Percentiles rank a stretch among this genome's conserved stretches.
These are phyloP conservation scores for Tolypocladium ovalisporum DNA, from an alignment of 2,329 filamentous ascomycete genomes.

Conservation along the genomic window DNA sequence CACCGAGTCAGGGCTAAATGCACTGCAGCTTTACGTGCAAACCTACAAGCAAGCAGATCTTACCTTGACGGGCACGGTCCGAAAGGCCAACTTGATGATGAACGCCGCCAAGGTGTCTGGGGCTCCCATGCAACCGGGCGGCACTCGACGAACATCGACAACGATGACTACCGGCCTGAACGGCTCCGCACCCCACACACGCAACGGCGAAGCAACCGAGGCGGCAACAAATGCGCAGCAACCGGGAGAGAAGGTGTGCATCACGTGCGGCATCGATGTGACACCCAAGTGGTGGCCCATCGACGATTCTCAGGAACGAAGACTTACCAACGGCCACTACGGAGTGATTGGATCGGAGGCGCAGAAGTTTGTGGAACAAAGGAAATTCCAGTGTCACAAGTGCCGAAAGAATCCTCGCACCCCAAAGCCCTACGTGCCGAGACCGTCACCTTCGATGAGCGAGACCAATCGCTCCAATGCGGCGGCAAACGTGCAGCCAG, in stretches of 20 bases:
- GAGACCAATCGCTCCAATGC: conserved; percentile 10
- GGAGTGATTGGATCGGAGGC: conserved; percentile 43
- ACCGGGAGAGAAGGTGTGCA: conserved; percentile 44
- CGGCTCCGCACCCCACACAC: conserved; percentile 8
- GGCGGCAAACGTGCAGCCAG: conserved; percentile 8
- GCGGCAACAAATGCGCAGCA: conserved; percentile 18
- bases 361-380: conserved; percentile 47
- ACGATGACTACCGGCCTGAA: conserved; percentile 23
- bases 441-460: conserved; percentile 8
- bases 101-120: conserved; percentile 46
- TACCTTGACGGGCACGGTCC: conserved; percentile 78
- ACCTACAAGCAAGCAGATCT: conserved; percentile 94
- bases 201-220: conserved; percentile 15
- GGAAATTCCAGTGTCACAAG: conserved; percentile 64
- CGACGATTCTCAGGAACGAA: conserved; percentile 38
- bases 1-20: conserved; percentile 61
- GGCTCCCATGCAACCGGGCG: conserved; percentile 20
- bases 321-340: conserved; percentile 39
- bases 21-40: conserved; percentile 75
- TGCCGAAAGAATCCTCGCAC: conserved; percentile 48
- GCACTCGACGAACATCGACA: conserved; percentile 45
- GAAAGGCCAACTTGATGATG: conserved; percentile 74
- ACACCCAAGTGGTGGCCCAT: conserved; percentile 66
- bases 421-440: conserved; percentile 19
- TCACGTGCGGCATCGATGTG: conserved; percentile 56